phyloP scores from a whole-genome alignment of 1,284 basidiomycete genomes.

The Xerocomus tenax region DNA sequence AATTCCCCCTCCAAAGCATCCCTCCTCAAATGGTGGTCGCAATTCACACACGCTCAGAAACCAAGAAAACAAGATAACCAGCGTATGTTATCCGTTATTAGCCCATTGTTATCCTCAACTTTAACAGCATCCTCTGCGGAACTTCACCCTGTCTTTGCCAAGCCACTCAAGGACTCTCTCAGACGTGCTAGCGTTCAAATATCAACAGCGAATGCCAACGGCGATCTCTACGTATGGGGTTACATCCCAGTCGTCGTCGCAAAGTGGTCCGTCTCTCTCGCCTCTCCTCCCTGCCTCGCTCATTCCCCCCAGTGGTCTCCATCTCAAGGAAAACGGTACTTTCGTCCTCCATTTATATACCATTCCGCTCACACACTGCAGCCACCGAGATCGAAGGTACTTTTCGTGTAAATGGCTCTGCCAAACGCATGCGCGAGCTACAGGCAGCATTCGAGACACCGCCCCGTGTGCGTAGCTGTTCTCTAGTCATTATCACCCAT shows the following conservation, averaged over 20 bases:
- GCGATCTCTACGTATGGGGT: conserved; percentile 82
- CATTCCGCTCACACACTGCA: conserved; percentile 27
- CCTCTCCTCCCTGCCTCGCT: conserved; percentile 5
- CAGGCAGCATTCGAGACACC: conserved; percentile 85
- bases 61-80: conserved; percentile 43
- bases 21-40: conserved; percentile 78
- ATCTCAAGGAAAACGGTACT: conserved; percentile 83
- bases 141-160: conserved; percentile 71
- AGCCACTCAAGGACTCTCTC: conserved; percentile 75
- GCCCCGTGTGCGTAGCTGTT: conserved; percentile 57
- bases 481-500: not conserved
- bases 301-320: conserved; percentile 55
- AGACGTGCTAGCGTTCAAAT: conserved; percentile 89
- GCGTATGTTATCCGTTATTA: conserved; percentile 24
- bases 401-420: conserved; percentile 89
- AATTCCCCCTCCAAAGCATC: conserved; percentile 47
- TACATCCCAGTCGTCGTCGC: conserved; percentile 96
- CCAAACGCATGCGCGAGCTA: conserved; percentile 91
- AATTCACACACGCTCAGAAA: conserved; percentile 58
- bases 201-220: conserved; percentile 79
- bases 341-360: not conserved
- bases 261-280: conserved; percentile 69
- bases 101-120: conserved; percentile 2
- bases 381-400: conserved; percentile 93
- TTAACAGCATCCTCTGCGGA: conserved; percentile 24